These are phyloP conservation scores for Colletotrichum theobromicola DNA, from an alignment of 2,329 filamentous ascomycete species.

Conservation along the genomic window DNA sequence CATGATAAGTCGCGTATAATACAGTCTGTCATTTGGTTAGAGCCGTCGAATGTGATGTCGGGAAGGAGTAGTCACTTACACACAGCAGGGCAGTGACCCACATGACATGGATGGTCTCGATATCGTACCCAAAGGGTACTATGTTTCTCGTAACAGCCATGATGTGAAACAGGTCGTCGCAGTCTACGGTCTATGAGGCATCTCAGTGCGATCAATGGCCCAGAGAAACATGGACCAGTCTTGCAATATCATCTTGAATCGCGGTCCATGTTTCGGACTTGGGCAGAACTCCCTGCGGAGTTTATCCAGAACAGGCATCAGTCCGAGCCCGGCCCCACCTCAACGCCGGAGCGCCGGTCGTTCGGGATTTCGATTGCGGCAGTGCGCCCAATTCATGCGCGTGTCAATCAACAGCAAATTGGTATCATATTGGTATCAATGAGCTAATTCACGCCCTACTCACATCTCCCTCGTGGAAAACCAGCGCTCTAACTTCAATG, in stretches of 20 bases:
- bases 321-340: background rate
- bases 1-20: background rate
- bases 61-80: background rate
- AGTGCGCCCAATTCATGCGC: background rate
- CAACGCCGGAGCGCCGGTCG: background rate
- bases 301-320: background rate
- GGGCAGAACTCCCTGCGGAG: background rate
- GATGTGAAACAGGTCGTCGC: background rate
- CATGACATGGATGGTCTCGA: background rate
- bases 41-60: background rate
- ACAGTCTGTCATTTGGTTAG: background rate
- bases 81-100: background rate
- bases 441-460: background rate
- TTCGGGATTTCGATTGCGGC: background rate
- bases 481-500: background rate
- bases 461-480: background rate
- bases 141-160: background rate
- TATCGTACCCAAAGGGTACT: background rate
- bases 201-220: background rate
- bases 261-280: background rate
- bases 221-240: background rate
- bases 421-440: background rate
- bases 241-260: background rate
- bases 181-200: background rate
- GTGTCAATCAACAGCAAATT: background rate